phyloP scores from a whole-genome alignment of 192 early-diverging fungal genomes.

The Funneliformis mosseae region DNA sequence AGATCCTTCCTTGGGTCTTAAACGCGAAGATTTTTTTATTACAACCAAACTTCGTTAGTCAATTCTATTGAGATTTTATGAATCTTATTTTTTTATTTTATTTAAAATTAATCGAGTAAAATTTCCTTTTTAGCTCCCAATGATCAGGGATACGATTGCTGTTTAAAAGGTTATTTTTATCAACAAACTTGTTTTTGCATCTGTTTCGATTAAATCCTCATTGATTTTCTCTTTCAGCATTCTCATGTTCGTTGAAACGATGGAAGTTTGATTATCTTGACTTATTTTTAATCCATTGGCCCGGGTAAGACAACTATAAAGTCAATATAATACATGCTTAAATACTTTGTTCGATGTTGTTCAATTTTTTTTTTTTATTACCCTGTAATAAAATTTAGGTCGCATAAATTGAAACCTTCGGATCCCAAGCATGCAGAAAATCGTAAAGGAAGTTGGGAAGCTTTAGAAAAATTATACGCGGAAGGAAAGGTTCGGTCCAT shows the following conservation, averaged over 20 bases:
- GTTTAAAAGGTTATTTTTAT: slow-evolving; percentile 49
- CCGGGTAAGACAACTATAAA: slow-evolving; percentile 49
- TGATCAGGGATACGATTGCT: slow-evolving; percentile 67
- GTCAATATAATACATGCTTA: not conserved
- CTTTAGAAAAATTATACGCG: slow-evolving; percentile 63
- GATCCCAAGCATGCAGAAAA: slow-evolving; percentile 52
- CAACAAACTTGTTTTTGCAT: not conserved
- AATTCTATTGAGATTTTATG: not conserved
- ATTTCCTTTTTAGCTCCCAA: slow-evolving; percentile 51
- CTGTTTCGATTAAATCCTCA: not conserved
- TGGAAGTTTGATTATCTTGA: slow-evolving; percentile 71
- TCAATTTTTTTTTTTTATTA: slow-evolving; percentile 15
- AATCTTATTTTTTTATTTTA: not conserved
- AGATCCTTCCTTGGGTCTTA: slow-evolving; percentile 46
- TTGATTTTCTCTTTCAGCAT: slow-evolving; percentile 41
- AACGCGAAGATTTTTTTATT: slow-evolving; percentile 67
- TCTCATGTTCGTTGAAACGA: slow-evolving; percentile 55
- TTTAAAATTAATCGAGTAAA: not conserved
- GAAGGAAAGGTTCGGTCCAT: slow-evolving; percentile 63
- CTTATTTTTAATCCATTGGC: slow-evolving; percentile 80
- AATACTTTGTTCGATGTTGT: slow-evolving; percentile 6
- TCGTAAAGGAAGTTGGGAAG: slow-evolving; percentile 61
- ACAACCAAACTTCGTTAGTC: slow-evolving; percentile 64
- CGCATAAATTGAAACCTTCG: slow-evolving; percentile 42
- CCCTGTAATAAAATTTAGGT: slow-evolving; percentile 32